Percentiles rank a stretch among this genome's conserved stretches.
These are phyloP conservation scores for Paxillus involutus DNA, from an alignment of 768 basidiomycete species.

Conservation along the genomic window DNA sequence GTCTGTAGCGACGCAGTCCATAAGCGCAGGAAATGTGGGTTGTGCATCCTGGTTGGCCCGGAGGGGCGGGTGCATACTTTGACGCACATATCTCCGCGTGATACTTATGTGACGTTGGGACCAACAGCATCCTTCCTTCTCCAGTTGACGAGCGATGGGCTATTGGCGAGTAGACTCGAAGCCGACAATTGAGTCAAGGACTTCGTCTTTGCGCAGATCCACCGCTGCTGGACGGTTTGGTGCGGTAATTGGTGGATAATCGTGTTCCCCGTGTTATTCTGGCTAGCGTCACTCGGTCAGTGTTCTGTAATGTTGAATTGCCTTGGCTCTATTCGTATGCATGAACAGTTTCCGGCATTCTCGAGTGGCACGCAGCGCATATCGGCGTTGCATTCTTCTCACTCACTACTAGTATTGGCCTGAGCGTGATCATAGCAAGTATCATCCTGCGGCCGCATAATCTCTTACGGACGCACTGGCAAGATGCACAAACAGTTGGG, in stretches of 20 bases:
- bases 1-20: conserved; percentile 16
- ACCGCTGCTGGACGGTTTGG: conserved; percentile 37
- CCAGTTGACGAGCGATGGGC: conserved; percentile 31
- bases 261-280: conserved; percentile 11
- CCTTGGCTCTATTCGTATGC: conserved; percentile 3
- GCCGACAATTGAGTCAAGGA: no score
- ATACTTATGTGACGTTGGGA: conserved; percentile 22
- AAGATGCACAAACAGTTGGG: conserved; percentile 1
- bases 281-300: conserved; percentile 4
- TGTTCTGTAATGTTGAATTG: conserved; percentile 7
- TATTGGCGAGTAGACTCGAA: conserved; percentile 28
- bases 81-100: conserved; percentile 18
- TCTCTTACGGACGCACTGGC: conserved; percentile 2
- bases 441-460: neutral
- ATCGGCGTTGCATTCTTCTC: conserved; percentile 12
- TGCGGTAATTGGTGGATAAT: conserved; percentile 1
- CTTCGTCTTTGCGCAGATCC: conserved; percentile 23
- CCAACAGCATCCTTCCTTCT: conserved; percentile 24
- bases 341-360: conserved; percentile 1
- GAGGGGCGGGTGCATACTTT: conserved; percentile 32
- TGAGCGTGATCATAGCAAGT: conserved; percentile 11
- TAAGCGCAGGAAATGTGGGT: conserved; percentile 33
- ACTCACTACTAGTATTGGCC: conserved; percentile 6
- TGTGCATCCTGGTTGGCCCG: conserved; percentile 29
- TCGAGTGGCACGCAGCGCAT: conserved; percentile 6